Evolutionary conservation across 2,329 filamentous ascomycete genomes (phyloP).

Genomic region (Ophiobolus disseminans): DNA sequence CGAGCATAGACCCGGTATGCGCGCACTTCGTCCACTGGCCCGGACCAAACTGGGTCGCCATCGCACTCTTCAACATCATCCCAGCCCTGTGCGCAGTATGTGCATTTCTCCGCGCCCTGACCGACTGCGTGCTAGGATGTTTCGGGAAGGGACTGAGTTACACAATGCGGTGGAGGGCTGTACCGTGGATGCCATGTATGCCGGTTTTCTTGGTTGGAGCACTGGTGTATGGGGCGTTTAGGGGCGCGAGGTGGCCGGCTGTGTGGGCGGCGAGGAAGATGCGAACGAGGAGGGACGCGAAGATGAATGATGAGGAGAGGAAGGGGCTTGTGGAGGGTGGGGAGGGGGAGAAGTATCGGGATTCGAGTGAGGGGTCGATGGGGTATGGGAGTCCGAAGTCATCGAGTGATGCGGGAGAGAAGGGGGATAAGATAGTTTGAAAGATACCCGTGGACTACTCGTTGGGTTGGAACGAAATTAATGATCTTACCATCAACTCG

Average conservation of each 20-base stretch:
- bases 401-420: neutral
- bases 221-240: constrained; percentile 1
- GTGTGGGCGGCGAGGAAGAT: constrained; percentile 1
- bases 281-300: constrained; percentile 7
- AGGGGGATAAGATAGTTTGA: neutral
- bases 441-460: no score
- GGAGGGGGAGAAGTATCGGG: constrained; percentile 8
- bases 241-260: constrained; percentile 5
- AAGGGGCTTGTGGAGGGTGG: constrained; percentile 17
- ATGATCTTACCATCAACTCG: no score
- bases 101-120: constrained; percentile 15
- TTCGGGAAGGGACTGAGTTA: constrained; percentile 13
- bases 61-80: constrained; percentile 20
- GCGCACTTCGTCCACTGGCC: neutral
- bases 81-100: constrained; percentile 17
- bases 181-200: constrained; percentile 17
- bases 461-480: no score
- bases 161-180: neutral
- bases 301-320: constrained; percentile 20
- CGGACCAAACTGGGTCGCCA: constrained; percentile 13
- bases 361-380: constrained; percentile 1
- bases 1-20: neutral
- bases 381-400: constrained; percentile 9
- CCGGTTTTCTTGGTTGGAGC: constrained; percentile 7
- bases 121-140: constrained; percentile 20